Conservation (phyloP, 148 eudicot species). For the Pouteria glomerata region DNA sequence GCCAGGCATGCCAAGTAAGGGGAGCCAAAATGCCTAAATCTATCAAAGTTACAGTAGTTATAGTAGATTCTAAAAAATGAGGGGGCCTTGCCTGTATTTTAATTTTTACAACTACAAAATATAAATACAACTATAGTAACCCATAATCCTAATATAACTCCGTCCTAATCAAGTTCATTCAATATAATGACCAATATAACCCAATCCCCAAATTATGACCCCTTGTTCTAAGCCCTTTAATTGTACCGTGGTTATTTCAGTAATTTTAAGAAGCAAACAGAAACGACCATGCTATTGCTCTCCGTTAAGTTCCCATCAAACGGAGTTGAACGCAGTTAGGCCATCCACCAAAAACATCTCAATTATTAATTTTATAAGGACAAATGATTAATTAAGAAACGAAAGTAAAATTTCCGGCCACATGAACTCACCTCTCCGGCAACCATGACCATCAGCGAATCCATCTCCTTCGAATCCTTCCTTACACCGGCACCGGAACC, state of each 20-base stretch:
- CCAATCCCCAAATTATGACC: too few relatives aligned
- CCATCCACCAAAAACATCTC: conserved; percentile 3
- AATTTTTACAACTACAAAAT: too few relatives aligned
- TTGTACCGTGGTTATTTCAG: neutral
- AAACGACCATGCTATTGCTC: neutral
- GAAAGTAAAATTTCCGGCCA: neutral
- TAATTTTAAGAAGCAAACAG: neutral
- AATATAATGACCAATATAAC: too few relatives aligned
- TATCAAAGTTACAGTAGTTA: too few relatives aligned
- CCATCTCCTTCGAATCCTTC: conserved; percentile 78
- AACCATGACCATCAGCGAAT: conserved; percentile 46
- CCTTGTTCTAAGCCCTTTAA: too few relatives aligned
- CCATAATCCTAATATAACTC: too few relatives aligned
- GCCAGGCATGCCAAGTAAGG: too few relatives aligned
- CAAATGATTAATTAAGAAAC: neutral
- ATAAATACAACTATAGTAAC: too few relatives aligned
- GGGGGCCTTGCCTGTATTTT: too few relatives aligned
- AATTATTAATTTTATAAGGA: neutral
- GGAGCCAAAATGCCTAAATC: too few relatives aligned
- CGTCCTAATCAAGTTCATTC: too few relatives aligned
- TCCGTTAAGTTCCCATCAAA: neutral
- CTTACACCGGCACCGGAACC: conserved; percentile 60
- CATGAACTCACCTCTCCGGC: conserved; percentile 62
- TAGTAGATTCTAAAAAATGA: too few relatives aligned
- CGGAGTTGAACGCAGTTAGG: conserved; percentile 15